phyloP scores from a whole-genome alignment of 2,329 filamentous ascomycete species.

The Cladophialophora yegresii region DNA sequence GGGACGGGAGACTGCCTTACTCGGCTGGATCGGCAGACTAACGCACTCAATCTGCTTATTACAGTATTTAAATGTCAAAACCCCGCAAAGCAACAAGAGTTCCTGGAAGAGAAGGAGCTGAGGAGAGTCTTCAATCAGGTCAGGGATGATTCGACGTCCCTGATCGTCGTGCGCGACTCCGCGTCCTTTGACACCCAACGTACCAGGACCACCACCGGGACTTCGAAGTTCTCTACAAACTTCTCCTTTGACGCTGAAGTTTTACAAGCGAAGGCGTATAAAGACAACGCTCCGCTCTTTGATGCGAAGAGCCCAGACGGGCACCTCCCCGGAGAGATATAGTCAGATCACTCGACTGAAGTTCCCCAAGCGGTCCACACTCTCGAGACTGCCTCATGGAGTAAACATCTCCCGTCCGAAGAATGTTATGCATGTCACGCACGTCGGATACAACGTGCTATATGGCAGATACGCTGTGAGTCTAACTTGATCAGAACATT shows the following conservation, averaged over 20 bases:
- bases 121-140: neutral
- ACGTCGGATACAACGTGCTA: neutral
- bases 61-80: neutral
- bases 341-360: neutral
- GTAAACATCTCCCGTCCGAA: neutral
- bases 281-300: neutral
- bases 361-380: neutral
- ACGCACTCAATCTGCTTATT: neutral
- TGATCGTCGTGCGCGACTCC: neutral
- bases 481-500: neutral
- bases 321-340: neutral
- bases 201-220: neutral
- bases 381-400: neutral
- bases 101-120: neutral
- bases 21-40: neutral
- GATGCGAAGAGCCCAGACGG: neutral
- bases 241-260: constrained; percentile 3
- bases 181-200: neutral
- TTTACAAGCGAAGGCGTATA: neutral
- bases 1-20: neutral
- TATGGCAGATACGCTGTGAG: neutral
- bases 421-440: neutral
- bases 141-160: neutral
- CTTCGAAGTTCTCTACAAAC: neutral
- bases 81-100: neutral